Evolutionary conservation across 495 filamentous ascomycete genomes (phyloP).

Genomic region (Aspergillus steynii): DNA sequence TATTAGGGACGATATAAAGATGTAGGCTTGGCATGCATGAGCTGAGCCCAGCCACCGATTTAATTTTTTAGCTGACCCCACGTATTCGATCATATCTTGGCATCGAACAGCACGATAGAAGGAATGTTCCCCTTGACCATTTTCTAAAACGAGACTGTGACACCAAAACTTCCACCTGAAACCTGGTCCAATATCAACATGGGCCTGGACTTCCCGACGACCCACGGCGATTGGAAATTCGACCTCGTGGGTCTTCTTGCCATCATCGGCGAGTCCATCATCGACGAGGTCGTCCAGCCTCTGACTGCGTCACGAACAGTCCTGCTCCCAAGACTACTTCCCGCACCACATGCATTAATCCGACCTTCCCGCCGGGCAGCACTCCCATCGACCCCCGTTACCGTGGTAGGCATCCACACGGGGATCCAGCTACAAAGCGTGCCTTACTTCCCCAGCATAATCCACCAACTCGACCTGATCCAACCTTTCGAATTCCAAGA

Average conservation of each 20-base stretch:
- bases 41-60: background rate
- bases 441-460: conserved; percentile 60
- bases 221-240: conserved; percentile 24
- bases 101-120: background rate
- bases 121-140: background rate
- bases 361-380: conserved; percentile 55
- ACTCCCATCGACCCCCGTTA: conserved; percentile 29
- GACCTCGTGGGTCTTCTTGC: conserved; percentile 63
- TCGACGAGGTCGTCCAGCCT: conserved; percentile 53
- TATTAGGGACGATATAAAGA: background rate
- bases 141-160: background rate
- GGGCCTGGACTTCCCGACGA: background rate
- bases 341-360: conserved; percentile 64
- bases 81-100: background rate
- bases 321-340: conserved; percentile 62
- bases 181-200: background rate
- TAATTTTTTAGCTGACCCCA: background rate
- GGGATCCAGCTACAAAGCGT: conserved; percentile 51
- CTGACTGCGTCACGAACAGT: conserved; percentile 55
- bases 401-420: conserved; percentile 54
- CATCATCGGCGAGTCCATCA: conserved; percentile 60
- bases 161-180: background rate
- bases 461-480: conserved; percentile 36
- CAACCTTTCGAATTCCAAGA: conserved; percentile 6
- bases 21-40: background rate